Conservation (phyloP, 306 rosid species). For the Crotalaria pallida region DNA sequence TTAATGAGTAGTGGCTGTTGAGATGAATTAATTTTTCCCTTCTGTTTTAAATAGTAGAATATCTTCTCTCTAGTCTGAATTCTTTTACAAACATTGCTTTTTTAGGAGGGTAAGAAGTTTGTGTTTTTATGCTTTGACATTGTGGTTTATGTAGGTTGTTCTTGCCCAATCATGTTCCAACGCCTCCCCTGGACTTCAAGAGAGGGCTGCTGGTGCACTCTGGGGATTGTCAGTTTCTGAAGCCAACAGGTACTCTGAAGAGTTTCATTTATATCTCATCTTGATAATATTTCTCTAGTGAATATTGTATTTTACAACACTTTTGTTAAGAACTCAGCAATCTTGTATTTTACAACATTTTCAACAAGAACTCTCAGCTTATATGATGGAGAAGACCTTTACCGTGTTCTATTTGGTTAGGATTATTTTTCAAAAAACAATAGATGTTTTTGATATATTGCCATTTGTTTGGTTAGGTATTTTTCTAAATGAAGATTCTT, state of each 20-base stretch:
- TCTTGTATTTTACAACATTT: neutral
- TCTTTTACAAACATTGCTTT: neutral
- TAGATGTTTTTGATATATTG: no score
- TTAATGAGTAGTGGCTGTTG: neutral
- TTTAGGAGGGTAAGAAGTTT: neutral
- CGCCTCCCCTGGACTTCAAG: conserved; percentile 98
- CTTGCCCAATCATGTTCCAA: conserved; percentile 97
- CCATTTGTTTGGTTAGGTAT: no score
- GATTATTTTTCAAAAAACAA: no score
- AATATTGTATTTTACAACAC: neutral
- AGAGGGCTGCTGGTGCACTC: conserved; percentile 99
- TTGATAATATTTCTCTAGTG: neutral
- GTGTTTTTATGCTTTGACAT: conserved; percentile 17
- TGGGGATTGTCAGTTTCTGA: conserved; percentile 99
- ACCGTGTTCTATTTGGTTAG: no score
- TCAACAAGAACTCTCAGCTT: neutral
- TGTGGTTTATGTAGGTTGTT: conserved; percentile 68
- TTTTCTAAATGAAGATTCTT: no score
- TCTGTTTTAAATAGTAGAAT: neutral
- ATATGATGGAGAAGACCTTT: neutral
- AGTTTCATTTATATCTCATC: conserved; percentile 12
- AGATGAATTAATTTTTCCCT: neutral
- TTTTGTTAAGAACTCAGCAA: neutral
- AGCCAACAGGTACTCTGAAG: conserved; percentile 74
- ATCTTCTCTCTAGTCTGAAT: neutral